Conservation (phyloP, 2,329 filamentous ascomycete genomes). For the Paraconiothyrium brasiliense region DNA sequence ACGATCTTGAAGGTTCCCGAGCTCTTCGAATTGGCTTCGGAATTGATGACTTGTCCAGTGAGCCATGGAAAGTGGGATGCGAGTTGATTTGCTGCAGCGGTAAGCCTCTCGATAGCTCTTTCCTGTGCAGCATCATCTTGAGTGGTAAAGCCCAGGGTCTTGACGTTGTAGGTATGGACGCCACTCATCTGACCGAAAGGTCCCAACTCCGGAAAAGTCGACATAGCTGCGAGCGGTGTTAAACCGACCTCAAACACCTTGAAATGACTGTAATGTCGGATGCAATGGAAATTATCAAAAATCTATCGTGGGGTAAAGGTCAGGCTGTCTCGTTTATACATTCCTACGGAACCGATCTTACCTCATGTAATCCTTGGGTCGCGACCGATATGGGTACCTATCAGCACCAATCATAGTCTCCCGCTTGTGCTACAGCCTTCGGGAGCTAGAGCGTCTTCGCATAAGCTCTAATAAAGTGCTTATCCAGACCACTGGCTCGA, state of each 20-base stretch:
- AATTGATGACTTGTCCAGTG: conserved; percentile 7
- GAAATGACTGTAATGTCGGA: neutral
- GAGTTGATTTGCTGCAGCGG: conserved; percentile 5
- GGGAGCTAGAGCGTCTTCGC: neutral
- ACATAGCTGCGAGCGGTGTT: neutral
- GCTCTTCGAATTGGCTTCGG: neutral
- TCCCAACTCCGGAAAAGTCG: neutral
- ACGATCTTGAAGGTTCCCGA: conserved; percentile 6
- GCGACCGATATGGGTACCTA: neutral
- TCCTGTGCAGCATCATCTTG: conserved; percentile 6
- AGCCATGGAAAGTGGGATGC: conserved; percentile 5
- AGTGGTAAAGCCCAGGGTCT: conserved; percentile 1
- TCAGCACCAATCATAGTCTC: neutral
- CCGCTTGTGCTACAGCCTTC: neutral
- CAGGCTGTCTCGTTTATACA: neutral
- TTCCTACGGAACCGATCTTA: neutral
- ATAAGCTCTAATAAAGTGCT: neutral
- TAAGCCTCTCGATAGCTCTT: conserved; percentile 3
- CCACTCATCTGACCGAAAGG: conserved; percentile 7
- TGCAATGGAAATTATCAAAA: too few relatives aligned
- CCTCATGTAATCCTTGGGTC: conserved; percentile 2
- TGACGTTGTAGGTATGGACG: conserved; percentile 5
- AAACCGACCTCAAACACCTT: neutral
- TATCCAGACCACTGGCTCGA: neutral
- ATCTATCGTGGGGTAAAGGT: neutral